A percentile compares a stretch with the other conserved stretches of the same genome.
These are phyloP conservation scores for Aegilops umbellulata DNA, from an alignment of 176 grass and related monocot genomes.

Conservation along the genomic window DNA sequence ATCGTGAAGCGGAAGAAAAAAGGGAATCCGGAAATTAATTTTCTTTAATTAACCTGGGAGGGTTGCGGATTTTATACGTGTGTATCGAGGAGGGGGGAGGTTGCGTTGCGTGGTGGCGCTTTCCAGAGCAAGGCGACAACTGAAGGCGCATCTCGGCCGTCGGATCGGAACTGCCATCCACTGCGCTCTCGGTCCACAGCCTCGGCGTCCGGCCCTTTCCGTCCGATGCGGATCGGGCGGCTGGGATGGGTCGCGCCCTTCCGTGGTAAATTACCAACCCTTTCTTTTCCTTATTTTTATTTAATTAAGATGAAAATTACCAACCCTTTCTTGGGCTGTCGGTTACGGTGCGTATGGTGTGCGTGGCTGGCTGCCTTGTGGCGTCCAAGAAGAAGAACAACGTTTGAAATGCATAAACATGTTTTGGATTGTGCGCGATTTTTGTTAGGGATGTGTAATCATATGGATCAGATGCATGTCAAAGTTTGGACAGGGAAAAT, in stretches of 20 bases:
- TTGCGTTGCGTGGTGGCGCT: constrained; percentile 1
- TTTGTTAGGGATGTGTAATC: too few relatives aligned
- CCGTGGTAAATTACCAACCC: background rate
- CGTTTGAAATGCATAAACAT: background rate
- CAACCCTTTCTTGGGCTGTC: constrained; percentile 16
- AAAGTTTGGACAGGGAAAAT: too few relatives aligned
- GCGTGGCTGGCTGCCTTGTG: background rate
- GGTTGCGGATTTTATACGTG: constrained; percentile 15
- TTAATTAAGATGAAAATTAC: background rate
- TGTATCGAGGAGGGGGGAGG: background rate
- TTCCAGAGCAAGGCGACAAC: constrained; percentile 1
- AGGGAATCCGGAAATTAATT: background rate
- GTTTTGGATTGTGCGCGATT: background rate
- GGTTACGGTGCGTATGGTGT: background rate
- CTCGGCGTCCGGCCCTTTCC: background rate
- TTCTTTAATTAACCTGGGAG: constrained; percentile 2
- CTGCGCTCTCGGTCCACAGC: background rate
- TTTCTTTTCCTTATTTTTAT: background rate
- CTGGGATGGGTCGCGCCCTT: background rate
- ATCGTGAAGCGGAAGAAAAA: constrained; percentile 19
- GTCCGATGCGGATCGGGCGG: background rate
- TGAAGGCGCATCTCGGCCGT: constrained; percentile 19
- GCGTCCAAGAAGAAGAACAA: background rate
- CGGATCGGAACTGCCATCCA: constrained; percentile 2
- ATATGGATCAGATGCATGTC: too few relatives aligned